phyloP scores from a whole-genome alignment of 805 yeast genomes.

The Priceomyces haplophilus region DNA sequence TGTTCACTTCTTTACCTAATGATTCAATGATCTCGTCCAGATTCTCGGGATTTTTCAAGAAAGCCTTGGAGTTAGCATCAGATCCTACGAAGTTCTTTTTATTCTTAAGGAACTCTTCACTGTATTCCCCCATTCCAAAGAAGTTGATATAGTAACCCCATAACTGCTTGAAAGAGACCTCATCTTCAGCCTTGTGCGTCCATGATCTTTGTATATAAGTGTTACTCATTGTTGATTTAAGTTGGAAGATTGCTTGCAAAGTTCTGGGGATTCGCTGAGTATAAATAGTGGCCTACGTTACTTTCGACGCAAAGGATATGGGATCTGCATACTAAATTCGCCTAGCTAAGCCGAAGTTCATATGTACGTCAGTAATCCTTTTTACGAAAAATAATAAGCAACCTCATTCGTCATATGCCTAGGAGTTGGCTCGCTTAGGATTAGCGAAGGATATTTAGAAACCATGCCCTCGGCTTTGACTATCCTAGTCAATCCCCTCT shows the following conservation, averaged over 20 bases:
- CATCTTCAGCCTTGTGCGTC: neutral
- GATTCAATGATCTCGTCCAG: neutral
- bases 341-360: no score
- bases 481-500: no score
- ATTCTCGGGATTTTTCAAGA: neutral
- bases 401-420: no score
- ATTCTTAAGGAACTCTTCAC: neutral
- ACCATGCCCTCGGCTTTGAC: no score
- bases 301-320: no score
- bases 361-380: no score
- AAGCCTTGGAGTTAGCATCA: neutral
- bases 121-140: conserved; percentile 1
- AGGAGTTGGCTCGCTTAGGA: no score
- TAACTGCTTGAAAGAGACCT: conserved; percentile 1
- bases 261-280: no score
- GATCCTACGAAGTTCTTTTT: neutral
- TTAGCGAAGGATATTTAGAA: no score
- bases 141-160: neutral
- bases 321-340: no score
- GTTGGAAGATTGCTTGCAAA: neutral
- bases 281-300: no score
- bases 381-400: no score
- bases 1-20: neutral
- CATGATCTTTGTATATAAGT: neutral
- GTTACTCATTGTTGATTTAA: neutral